Evolutionary conservation across 352 stramenopile genomes (phyloP).

Genomic region (Pythium dissimile): DNA sequence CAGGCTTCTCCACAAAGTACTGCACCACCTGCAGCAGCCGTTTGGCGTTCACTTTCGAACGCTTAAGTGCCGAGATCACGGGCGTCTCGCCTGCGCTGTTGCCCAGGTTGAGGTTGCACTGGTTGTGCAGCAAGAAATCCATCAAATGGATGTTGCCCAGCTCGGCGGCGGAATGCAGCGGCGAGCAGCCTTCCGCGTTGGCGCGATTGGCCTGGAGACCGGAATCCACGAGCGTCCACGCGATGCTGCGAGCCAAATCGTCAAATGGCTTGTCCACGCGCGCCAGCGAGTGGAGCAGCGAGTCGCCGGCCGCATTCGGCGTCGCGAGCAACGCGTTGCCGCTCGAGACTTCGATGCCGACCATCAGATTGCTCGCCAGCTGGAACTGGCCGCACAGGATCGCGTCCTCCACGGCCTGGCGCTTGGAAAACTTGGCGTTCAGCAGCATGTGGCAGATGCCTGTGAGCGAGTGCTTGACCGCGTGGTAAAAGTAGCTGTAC

Average conservation of each 20-base stretch:
- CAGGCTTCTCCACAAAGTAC: constrained; percentile 44
- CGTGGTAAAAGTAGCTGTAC: constrained; percentile 73
- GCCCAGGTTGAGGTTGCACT: constrained; percentile 34
- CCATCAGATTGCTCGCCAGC: constrained; percentile 64
- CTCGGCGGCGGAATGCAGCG: constrained; percentile 59
- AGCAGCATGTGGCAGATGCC: constrained; percentile 80
- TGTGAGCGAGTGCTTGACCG: constrained; percentile 60
- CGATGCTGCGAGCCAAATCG: constrained; percentile 48
- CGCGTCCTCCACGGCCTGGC: constrained; percentile 73
- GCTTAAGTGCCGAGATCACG: constrained; percentile 48
- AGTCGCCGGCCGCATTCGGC: constrained; percentile 43
- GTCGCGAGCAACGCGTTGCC: constrained; percentile 33
- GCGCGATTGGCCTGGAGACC: constrained; percentile 27
- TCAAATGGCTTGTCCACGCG: constrained; percentile 55
- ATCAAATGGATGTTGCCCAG: constrained; percentile 54
- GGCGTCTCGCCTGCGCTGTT: constrained; percentile 50
- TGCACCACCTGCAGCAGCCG: constrained; percentile 34
- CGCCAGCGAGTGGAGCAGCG: constrained; percentile 58
- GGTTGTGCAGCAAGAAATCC: constrained; percentile 71
- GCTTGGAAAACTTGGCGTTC: constrained; percentile 63
- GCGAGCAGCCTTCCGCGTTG: constrained; percentile 40
- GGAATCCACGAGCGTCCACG: constrained; percentile 63
- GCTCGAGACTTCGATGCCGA: constrained; percentile 46
- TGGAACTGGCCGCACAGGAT: constrained; percentile 69
- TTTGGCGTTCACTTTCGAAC: constrained; percentile 17